Percentiles rank a stretch among this genome's conserved stretches.
phyloP scores from a whole-genome alignment of 2,329 filamentous ascomycete species.

The Botrytis elliptica region DNA sequence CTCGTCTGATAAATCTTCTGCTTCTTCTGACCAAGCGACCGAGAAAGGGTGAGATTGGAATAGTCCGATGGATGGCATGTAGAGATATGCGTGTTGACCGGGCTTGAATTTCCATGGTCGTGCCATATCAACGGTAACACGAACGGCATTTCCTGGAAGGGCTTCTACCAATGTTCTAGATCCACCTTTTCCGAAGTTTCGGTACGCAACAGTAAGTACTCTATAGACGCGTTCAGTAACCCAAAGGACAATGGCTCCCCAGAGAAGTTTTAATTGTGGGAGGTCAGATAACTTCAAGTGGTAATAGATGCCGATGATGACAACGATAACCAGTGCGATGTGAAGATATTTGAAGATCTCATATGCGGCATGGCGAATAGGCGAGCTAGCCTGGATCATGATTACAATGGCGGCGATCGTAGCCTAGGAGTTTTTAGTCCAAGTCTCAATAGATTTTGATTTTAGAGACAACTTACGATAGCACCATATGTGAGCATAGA shows the following conservation, averaged over 20 bases:
- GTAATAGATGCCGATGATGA: slow-evolving; percentile 65
- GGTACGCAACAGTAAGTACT: slow-evolving; percentile 58
- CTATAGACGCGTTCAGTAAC: slow-evolving; percentile 60
- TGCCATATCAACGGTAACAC: slow-evolving; percentile 71
- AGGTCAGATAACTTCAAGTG: slow-evolving; percentile 58
- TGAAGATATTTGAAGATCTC: slow-evolving; percentile 75
- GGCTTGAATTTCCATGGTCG: slow-evolving; percentile 74
- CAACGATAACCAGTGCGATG: slow-evolving; percentile 59
- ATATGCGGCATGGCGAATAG: slow-evolving; percentile 75
- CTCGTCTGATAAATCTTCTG: slow-evolving; percentile 50
- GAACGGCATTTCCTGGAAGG: slow-evolving; percentile 71
- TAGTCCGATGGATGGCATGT: slow-evolving; percentile 69
- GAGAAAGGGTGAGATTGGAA: slow-evolving; percentile 80
- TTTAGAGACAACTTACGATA: slow-evolving; percentile 49
- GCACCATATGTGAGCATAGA: slow-evolving; percentile 58
- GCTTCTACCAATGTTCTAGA: slow-evolving; percentile 71
- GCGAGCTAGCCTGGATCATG: slow-evolving; percentile 66
- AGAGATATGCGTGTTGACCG: slow-evolving; percentile 77
- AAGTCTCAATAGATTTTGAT: too few relatives aligned
- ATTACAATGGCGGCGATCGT: slow-evolving; percentile 61
- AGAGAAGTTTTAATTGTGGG: slow-evolving; percentile 57
- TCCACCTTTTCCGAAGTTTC: slow-evolving; percentile 65
- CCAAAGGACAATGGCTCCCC: slow-evolving; percentile 67
- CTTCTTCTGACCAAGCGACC: slow-evolving; percentile 73
- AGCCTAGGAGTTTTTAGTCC: slow-evolving; percentile 44